Percentiles rank a stretch among this genome's conserved stretches.
phyloP scores from a whole-genome alignment of 192 early-diverging fungal species.

The Backusella luteola region DNA sequence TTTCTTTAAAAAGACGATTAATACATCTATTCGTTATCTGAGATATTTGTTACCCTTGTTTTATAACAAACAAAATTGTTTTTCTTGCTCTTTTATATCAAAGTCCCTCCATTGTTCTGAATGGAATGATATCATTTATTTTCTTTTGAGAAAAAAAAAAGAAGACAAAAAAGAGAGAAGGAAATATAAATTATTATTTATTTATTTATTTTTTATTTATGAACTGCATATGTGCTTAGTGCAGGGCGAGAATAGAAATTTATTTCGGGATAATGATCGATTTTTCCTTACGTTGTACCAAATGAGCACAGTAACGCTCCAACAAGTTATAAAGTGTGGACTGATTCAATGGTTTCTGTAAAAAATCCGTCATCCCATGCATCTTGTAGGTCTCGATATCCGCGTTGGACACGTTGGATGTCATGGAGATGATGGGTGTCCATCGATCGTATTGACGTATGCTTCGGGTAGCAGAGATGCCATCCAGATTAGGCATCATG shows the following conservation, averaged over 20 bases:
- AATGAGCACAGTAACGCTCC: not conserved
- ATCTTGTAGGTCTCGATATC: constrained; percentile 51
- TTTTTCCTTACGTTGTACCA: not conserved
- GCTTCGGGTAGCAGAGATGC: constrained; percentile 58
- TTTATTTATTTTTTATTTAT: no score
- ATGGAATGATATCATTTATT: no score
- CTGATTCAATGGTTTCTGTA: constrained; percentile 20
- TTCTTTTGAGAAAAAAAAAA: no score
- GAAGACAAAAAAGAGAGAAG: no score
- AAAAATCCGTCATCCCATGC: constrained; percentile 69
- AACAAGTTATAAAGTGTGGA: not conserved
- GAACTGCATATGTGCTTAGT: no score
- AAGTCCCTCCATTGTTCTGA: no score
- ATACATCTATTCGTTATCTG: no score
- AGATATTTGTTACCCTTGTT: no score
- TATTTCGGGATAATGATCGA: not conserved
- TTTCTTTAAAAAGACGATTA: no score
- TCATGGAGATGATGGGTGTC: constrained; percentile 75
- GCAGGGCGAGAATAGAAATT: not conserved
- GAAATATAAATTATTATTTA: no score
- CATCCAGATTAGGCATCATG: constrained; percentile 58
- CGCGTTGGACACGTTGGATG: constrained; percentile 54
- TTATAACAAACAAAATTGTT: no score
- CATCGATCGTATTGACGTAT: constrained; percentile 64
- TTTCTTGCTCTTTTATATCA: no score